Conservation (phyloP, 129 eudicot genomes). For the Heracleum sosnowskyi region DNA sequence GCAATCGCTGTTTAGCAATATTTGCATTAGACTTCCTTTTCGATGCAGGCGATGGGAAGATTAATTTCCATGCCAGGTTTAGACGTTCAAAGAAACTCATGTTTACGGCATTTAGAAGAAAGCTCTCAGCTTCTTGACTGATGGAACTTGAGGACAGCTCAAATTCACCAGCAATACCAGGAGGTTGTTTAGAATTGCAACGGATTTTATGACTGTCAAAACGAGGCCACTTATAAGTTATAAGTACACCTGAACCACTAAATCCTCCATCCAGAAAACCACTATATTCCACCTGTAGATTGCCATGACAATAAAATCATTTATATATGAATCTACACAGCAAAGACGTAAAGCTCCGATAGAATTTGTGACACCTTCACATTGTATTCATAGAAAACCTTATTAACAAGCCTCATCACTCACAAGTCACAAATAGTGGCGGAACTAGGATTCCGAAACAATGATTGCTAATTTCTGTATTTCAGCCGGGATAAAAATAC, state of each 20-base stretch:
- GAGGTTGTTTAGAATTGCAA: constrained; percentile 48
- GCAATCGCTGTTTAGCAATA: constrained; percentile 78
- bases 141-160: constrained; percentile 21
- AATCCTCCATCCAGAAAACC: constrained; percentile 28
- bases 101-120: constrained; percentile 60
- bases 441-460: too few species aligned
- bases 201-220: constrained; percentile 26
- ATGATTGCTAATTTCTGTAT: too few species aligned
- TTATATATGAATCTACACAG: background rate
- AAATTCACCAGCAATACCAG: constrained; percentile 18
- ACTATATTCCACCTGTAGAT: constrained; percentile 38
- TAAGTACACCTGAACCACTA: constrained; percentile 20
- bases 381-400: background rate
- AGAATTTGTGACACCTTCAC: background rate
- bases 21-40: constrained; percentile 59
- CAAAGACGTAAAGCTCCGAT: background rate
- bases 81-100: constrained; percentile 85
- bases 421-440: too few species aligned
- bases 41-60: constrained; percentile 57
- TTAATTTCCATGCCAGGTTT: constrained; percentile 71
- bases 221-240: constrained; percentile 24
- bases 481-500: too few species aligned
- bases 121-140: constrained; percentile 63
- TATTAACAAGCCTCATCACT: background rate
- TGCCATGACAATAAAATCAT: background rate